Evolutionary conservation across 176 grass and related monocot species (phyloP).

Genomic region (Eremochloa ophiuroides): DNA sequence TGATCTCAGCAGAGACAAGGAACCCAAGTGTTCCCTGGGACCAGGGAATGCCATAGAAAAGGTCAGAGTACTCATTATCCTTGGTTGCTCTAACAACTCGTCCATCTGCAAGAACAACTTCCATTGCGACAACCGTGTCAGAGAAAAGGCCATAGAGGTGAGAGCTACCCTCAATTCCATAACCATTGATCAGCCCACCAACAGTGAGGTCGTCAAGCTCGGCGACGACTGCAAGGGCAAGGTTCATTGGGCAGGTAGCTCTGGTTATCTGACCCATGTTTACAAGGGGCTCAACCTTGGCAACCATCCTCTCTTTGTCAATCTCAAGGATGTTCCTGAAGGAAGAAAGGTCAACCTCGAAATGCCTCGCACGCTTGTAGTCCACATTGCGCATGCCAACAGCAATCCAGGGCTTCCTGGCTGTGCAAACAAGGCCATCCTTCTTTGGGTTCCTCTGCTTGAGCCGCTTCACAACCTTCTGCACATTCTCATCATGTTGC

Average conservation of each 20-base stretch:
- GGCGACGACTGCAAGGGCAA: constrained; percentile 67
- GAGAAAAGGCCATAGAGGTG: constrained; percentile 93
- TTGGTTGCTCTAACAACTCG: constrained; percentile 80
- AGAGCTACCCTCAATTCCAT: constrained; percentile 92
- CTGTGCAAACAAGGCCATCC: constrained; percentile 92
- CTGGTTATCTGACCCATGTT: constrained; percentile 92
- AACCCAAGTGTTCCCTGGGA: constrained; percentile 89
- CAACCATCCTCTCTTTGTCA: constrained; percentile 77
- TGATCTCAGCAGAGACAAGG: constrained; percentile 86
- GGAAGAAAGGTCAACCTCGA: constrained; percentile 84
- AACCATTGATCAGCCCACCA: constrained; percentile 88
- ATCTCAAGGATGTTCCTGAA: constrained; percentile 87
- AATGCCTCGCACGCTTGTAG: constrained; percentile 84
- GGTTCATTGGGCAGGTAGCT: constrained; percentile 80
- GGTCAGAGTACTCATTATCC: constrained; percentile 84
- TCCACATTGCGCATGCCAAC: constrained; percentile 96
- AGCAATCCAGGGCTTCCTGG: constrained; percentile 84
- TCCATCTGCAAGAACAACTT: constrained; percentile 82
- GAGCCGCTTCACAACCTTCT: constrained; percentile 76
- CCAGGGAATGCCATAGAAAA: constrained; percentile 95
- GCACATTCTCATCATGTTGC: constrained; percentile 71
- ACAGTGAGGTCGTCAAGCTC: constrained; percentile 97
- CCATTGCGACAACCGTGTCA: constrained; percentile 75
- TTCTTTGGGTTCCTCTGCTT: constrained; percentile 88
- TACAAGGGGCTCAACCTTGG: constrained; percentile 80